Evolutionary conservation across 1,284 basidiomycete species (phyloP).

Genomic region (Ceratobasidium sp.): DNA sequence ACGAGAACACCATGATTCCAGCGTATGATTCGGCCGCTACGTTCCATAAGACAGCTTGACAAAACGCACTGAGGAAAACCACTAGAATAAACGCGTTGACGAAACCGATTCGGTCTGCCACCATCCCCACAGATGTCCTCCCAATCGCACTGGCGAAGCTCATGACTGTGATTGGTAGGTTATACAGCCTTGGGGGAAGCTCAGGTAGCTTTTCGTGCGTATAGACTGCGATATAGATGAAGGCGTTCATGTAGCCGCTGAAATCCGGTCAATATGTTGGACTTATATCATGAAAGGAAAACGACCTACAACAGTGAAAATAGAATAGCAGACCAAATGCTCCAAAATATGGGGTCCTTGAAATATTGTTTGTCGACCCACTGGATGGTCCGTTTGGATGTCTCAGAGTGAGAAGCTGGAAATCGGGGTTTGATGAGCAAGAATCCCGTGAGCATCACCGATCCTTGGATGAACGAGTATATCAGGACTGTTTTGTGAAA

Average conservation of each 20-base stretch:
- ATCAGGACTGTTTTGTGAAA: conserved; percentile 47
- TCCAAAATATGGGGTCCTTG: conserved; percentile 46
- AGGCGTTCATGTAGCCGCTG: conserved; percentile 41
- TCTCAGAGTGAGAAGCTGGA: background rate
- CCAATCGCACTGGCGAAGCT: conserved; percentile 48
- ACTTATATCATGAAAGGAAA: conserved; percentile 33
- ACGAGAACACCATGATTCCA: conserved; percentile 48
- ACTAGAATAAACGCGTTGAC: conserved; percentile 48
- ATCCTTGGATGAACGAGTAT: conserved; percentile 45
- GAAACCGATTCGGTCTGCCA: conserved; percentile 48
- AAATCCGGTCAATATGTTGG: conserved; percentile 44
- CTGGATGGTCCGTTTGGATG: conserved; percentile 22
- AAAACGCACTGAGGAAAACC: conserved; percentile 46
- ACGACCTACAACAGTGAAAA: conserved; percentile 44
- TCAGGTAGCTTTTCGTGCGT: conserved; percentile 42
- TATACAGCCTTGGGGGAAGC: conserved; percentile 42
- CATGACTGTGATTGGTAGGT: conserved; percentile 47
- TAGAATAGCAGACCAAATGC: conserved; percentile 40
- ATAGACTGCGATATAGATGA: conserved; percentile 47
- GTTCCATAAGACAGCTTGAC: conserved; percentile 49
- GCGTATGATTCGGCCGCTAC: conserved; percentile 46
- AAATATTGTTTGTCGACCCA: conserved; percentile 44
- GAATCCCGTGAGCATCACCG: conserved; percentile 42
- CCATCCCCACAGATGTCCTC: conserved; percentile 46
- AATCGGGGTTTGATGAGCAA: conserved; percentile 45